A percentile compares a stretch with the other conserved stretches of the same genome.
Evolutionary conservation across 176 grass and related monocot species (phyloP).

Genomic region (Ampelocalamus luodianensis): DNA sequence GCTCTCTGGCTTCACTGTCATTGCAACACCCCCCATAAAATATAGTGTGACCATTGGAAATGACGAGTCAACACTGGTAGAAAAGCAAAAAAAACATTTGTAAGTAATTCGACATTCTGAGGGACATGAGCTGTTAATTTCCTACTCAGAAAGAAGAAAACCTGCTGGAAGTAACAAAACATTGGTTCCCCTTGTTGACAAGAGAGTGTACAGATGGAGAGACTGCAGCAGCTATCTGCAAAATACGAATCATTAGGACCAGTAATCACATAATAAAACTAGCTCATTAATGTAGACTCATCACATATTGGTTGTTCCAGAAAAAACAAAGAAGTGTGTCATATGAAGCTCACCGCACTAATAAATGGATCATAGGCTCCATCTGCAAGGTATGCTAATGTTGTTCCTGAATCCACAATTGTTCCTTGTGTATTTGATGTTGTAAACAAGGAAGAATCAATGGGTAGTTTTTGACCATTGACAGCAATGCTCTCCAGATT

Average conservation of each 20-base stretch:
- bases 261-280: background rate
- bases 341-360: constrained; percentile 69
- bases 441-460: constrained; percentile 81
- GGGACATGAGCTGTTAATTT: constrained; percentile 37
- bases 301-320: background rate
- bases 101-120: constrained; percentile 34
- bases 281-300: background rate
- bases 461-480: constrained; percentile 77
- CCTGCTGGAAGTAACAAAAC: constrained; percentile 89
- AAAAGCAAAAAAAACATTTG: constrained; percentile 23
- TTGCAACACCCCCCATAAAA: constrained; percentile 79
- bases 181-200: constrained; percentile 74
- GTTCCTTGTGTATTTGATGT: constrained; percentile 96
- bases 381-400: constrained; percentile 89
- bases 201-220: constrained; percentile 62
- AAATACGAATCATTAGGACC: constrained; percentile 9
- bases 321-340: background rate
- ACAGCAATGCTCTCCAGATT: constrained; percentile 91
- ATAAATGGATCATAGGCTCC: constrained; percentile 94
- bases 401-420: constrained; percentile 95
- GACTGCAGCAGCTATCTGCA: constrained; percentile 78
- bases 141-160: constrained; percentile 42
- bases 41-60: constrained; percentile 85
- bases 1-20: constrained; percentile 89
- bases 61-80: constrained; percentile 72